Evolutionary conservation across 1,139 yeast species (phyloP).

Genomic region (Suhomyces choctaworum): DNA sequence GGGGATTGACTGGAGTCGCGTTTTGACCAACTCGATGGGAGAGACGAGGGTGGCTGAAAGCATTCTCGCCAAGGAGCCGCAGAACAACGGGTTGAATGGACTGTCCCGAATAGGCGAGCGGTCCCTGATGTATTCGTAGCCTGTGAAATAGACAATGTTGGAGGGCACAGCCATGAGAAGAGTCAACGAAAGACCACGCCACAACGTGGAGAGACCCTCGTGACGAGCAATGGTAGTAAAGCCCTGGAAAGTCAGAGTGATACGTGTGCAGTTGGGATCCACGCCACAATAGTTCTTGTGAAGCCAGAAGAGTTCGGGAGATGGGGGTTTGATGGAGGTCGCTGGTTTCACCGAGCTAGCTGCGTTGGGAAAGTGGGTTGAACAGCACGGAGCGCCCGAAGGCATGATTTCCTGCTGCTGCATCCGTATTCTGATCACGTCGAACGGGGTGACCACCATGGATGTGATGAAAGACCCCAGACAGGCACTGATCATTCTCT

Average conservation of each 20-base stretch:
- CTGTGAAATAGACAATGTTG: conserved; percentile 89
- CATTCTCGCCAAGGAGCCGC: conserved; percentile 84
- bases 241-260: conserved; percentile 71
- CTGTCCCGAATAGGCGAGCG: conserved; percentile 57
- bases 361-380: conserved; percentile 14
- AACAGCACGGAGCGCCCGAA: conserved; percentile 31
- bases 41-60: conserved; percentile 84
- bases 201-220: conserved; percentile 77
- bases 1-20: conserved; percentile 86
- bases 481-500: conserved; percentile 87
- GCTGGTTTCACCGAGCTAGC: conserved; percentile 2
- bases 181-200: conserved; percentile 88
- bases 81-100: conserved; percentile 69
- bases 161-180: conserved; percentile 90
- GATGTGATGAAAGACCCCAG: conserved; percentile 90
- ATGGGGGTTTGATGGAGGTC: conserved; percentile 7
- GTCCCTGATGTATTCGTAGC: conserved; percentile 85
- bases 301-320: conserved; percentile 43
- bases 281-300: conserved; percentile 39
- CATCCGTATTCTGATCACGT: conserved; percentile 84
- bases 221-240: conserved; percentile 59
- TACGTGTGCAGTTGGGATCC: conserved; percentile 35
- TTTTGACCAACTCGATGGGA: conserved; percentile 84
- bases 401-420: conserved; percentile 82
- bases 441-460: conserved; percentile 86